Conservation (phyloP, 169 alveolate genomes). For the Plasmodium berghei region DNA sequence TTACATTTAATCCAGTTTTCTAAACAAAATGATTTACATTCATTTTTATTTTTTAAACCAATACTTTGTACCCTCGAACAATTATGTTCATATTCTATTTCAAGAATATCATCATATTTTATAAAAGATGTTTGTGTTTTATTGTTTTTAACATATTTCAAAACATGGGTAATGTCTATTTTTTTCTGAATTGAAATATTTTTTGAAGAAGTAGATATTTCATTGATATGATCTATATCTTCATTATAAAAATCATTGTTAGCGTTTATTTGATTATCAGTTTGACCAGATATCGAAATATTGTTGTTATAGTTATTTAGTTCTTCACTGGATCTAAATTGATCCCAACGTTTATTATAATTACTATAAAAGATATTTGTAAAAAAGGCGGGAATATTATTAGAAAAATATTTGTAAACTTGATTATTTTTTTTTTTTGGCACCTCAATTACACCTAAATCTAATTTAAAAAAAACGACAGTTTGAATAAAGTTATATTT, state of each 20-base stretch:
- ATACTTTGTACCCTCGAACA: conserved; percentile 31
- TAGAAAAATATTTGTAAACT: not conserved
- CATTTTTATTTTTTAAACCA: not conserved
- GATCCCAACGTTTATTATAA: conserved; percentile 1
- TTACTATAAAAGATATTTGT: conserved; percentile 1
- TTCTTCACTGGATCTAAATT: too few species aligned
- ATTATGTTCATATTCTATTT: conserved; percentile 9
- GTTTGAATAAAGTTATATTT: conserved; percentile 53
- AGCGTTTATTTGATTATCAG: not conserved
- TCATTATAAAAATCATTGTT: not conserved
- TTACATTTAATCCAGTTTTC: conserved; percentile 19
- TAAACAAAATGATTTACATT: conserved; percentile 31
- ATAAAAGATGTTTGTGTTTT: conserved; percentile 6
- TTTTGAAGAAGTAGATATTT: not conserved
- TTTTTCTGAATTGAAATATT: conserved; percentile 12
- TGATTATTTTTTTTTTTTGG: not conserved
- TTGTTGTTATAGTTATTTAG: not conserved
- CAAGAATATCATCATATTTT: conserved; percentile 10
- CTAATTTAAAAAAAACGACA: conserved; percentile 30
- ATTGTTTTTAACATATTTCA: conserved; percentile 34
- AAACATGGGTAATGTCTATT: conserved; percentile 8
- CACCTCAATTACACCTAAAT: conserved; percentile 28
- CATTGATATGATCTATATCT: not conserved
- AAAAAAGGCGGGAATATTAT: conserved; percentile 17
- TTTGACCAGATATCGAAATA: not conserved